Conservation (phyloP, 2,329 filamentous ascomycete species). For the Penicillium sp. region DNA sequence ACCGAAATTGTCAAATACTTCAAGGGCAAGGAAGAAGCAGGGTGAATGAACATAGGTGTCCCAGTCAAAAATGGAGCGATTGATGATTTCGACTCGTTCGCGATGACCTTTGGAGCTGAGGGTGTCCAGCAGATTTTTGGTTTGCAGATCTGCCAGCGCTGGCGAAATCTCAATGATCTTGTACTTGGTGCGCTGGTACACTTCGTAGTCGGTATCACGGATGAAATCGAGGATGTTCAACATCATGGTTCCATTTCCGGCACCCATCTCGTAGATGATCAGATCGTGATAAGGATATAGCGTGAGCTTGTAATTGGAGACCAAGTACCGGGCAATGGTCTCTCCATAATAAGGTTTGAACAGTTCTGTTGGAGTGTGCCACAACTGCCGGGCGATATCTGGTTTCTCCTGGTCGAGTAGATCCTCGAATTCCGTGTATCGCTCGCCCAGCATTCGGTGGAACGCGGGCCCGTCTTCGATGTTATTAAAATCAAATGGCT, state of each 20-base stretch:
- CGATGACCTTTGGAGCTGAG: constrained; percentile 68
- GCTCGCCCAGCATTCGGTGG: constrained; percentile 64
- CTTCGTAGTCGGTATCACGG: constrained; percentile 77
- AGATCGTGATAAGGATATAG: constrained; percentile 94
- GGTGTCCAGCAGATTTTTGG: constrained; percentile 59
- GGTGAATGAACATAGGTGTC: constrained; percentile 77
- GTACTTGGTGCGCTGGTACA: constrained; percentile 89
- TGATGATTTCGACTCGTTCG: constrained; percentile 88
- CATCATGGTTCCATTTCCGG: constrained; percentile 96
- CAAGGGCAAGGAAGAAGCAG: constrained; percentile 95
- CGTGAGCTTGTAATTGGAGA: constrained; percentile 91
- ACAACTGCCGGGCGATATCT: constrained; percentile 78
- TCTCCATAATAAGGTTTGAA: constrained; percentile 97
- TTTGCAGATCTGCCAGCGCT: constrained; percentile 71
- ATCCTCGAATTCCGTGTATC: constrained; percentile 89
- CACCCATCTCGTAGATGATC: constrained; percentile 98
- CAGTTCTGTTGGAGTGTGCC: constrained; percentile 97
- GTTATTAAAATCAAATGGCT: constrained; percentile 79
- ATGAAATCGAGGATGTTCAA: constrained; percentile 97
- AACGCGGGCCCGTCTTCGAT: constrained; percentile 84
- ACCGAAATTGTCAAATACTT: constrained; percentile 97
- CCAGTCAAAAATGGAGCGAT: constrained; percentile 94
- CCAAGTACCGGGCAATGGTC: constrained; percentile 89
- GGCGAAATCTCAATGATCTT: constrained; percentile 93
- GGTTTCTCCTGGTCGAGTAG: constrained; percentile 65